A percentile compares a stretch with the other conserved stretches of the same genome.
Conservation (phyloP, 257 asterid genomes). For the Solanum rostratum region DNA sequence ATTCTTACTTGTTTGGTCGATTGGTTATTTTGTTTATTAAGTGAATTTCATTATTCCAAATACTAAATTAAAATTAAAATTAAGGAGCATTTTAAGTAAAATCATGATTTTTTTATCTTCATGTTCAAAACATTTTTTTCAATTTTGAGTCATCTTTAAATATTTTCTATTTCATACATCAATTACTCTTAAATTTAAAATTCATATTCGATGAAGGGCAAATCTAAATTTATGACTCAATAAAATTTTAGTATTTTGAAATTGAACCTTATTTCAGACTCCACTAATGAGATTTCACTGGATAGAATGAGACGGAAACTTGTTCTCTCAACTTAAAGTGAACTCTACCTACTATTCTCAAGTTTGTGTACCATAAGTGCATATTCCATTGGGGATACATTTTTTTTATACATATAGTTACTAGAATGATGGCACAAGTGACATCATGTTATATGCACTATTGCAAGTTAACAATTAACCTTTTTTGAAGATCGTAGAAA, state of each 20-base stretch:
- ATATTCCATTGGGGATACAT: background rate
- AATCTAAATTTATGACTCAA: too few relatives aligned
- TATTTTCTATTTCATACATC: background rate
- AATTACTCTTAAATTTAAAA: background rate
- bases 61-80: background rate
- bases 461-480: background rate
- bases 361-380: background rate
- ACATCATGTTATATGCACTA: constrained; percentile 6
- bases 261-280: too few relatives aligned
- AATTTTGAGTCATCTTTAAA: background rate
- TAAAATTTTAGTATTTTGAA: too few relatives aligned
- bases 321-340: too few relatives aligned
- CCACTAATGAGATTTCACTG: too few relatives aligned
- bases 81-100: background rate
- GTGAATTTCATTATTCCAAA: too few relatives aligned
- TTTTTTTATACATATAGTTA: background rate
- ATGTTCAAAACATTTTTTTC: background rate
- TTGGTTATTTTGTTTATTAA: too few relatives aligned
- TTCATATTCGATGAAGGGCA: too few relatives aligned
- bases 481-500: too few relatives aligned
- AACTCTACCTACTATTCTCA: background rate
- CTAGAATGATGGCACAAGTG: background rate
- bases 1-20: too few relatives aligned
- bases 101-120: background rate
- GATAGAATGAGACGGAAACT: too few relatives aligned